These are phyloP conservation scores for Cladosporium sp. DNA, from an alignment of 2,329 filamentous ascomycete genomes.

Conservation along the genomic window DNA sequence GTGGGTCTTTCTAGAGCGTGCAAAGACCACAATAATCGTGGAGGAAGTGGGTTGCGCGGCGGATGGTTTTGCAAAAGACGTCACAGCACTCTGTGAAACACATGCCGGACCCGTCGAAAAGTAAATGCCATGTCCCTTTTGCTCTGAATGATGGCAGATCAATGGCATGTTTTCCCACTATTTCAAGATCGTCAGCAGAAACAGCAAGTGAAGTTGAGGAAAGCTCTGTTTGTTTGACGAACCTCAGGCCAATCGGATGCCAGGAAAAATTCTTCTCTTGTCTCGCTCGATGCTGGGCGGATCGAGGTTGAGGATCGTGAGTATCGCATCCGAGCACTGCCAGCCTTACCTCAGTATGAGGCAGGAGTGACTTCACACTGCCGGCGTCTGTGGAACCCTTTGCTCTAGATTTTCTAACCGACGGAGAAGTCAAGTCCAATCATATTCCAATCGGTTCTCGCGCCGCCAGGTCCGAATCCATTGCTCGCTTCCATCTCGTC, in stretches of 20 bases:
- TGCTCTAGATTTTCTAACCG: not conserved
- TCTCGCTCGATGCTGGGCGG: not conserved
- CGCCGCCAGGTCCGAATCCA: too few species aligned
- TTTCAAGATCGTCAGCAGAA: too few species aligned
- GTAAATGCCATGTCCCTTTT: not conserved
- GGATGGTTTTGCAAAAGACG: too few species aligned
- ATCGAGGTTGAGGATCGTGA: not conserved
- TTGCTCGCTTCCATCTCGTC: too few species aligned
- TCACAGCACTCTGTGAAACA: not conserved
- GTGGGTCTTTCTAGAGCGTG: not conserved
- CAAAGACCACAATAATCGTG: not conserved
- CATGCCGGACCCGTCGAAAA: not conserved
- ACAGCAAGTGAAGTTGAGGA: conserved; percentile 4
- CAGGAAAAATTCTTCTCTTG: not conserved
- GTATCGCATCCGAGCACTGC: not conserved
- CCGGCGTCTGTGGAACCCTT: not conserved
- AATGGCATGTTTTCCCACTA: too few species aligned
- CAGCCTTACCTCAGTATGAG: not conserved
- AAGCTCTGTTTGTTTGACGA: not conserved
- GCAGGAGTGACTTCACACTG: conserved; percentile 9
- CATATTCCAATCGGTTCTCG: too few species aligned
- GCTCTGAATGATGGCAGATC: not conserved
- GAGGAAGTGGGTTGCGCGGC: not conserved
- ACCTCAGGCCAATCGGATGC: not conserved
- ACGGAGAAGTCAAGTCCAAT: too few species aligned